These are phyloP conservation scores for Fusarium drepaniforme DNA, from an alignment of 2,329 filamentous ascomycete species.

Conservation along the genomic window DNA sequence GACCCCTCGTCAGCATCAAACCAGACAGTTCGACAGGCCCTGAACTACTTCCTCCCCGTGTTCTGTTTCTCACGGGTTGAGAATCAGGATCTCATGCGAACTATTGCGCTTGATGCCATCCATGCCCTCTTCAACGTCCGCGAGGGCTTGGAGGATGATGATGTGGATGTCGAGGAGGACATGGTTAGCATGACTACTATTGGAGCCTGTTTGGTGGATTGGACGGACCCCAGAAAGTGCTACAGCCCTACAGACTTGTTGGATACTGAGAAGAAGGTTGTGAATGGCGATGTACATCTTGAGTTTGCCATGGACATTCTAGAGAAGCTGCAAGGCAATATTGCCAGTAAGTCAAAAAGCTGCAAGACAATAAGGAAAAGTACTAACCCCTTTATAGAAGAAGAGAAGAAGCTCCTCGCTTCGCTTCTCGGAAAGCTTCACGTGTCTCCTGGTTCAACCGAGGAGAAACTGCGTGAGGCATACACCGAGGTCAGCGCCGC, in stretches of 20 bases:
- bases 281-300: constrained; percentile 84
- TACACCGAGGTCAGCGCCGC: constrained; percentile 71
- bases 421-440: constrained; percentile 86
- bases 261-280: constrained; percentile 71
- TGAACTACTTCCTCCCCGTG: constrained; percentile 95
- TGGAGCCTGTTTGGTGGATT: constrained; percentile 87
- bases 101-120: constrained; percentile 79
- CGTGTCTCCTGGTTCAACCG: constrained; percentile 75
- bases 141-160: constrained; percentile 80
- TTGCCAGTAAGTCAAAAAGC: constrained; percentile 70
- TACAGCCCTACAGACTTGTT: constrained; percentile 63
- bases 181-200: constrained; percentile 85
- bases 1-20: constrained; percentile 85
- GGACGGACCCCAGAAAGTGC: constrained; percentile 92
- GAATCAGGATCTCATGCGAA: constrained; percentile 86
- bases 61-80: constrained; percentile 88
- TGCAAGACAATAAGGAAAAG: neutral
- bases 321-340: constrained; percentile 76
- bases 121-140: constrained; percentile 80
- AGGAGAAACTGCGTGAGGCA: constrained; percentile 68
- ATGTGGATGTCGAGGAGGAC: constrained; percentile 79
- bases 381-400: constrained; percentile 65
- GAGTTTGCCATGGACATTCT: constrained; percentile 82
- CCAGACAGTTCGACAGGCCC: constrained; percentile 83
- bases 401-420: constrained; percentile 87